Evolutionary conservation across 2,329 filamentous ascomycete species (phyloP), one percentile per base, ranked within the genome.

Genomic region (Pleomassaria siparia): DNA sequence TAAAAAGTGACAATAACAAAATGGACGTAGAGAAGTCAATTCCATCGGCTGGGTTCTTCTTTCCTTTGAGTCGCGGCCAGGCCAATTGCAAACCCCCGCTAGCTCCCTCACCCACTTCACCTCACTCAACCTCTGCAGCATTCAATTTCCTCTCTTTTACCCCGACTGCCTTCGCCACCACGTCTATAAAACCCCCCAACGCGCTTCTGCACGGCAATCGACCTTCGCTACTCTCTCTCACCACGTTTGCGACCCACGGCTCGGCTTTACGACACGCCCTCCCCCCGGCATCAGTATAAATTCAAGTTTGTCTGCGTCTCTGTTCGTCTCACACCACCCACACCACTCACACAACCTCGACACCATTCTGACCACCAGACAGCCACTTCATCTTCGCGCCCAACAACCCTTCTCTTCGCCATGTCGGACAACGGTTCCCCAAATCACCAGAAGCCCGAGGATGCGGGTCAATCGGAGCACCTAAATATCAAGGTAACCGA

Each of bases 401-500:
- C 35, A 24, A n/a, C 41, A 29, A 28, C 4, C 20, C 35, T 15
- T 36, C 44, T 12, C 33, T n/a, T n/a, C 49, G 55, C 29, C 43
- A 68, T 69, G 77, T 76, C 76, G 32, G 75, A 78, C 53, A 68
- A 70, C 63, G 72, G 69, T 20, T 69, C 64, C 4, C 68, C 71
- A 15, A 62, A 63, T 55, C 60, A 70, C 30, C 71, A 72, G 33
- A 75, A 77, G 63, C 71, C 72, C 1, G 70, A 71, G 43, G 75
- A 76, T 45, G 64, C 71, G 4, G 67, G 77, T 20, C 75, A 77
- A 46, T 77, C 77, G 24, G 92, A 97, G 75, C 94, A 99, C 73
- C 80, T 99, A 4, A 99, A 99, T 76, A 97, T 99, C 77, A 99
- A 99, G 73, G 94, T 99, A 12, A 97, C 94, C 0, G 94, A 99